Evolutionary conservation across 1,284 basidiomycete species (phyloP).

Genomic region (Apiotrichum laibachii): DNA sequence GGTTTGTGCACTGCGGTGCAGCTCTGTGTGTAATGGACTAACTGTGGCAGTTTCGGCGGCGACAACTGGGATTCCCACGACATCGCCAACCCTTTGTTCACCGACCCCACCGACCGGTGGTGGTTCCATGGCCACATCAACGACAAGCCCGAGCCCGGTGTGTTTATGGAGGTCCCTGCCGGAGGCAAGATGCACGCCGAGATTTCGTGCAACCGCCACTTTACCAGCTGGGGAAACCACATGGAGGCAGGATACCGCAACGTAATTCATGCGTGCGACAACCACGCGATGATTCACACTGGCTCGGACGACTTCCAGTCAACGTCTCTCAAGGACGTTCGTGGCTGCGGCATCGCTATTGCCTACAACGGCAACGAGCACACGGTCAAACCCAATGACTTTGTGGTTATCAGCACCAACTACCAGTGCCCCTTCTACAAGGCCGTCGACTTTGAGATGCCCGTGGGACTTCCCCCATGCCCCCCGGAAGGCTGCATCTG

Average conservation of each 20-base stretch:
- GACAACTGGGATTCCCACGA: too few species aligned
- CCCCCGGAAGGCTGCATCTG: constrained; percentile 65
- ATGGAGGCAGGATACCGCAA: not conserved
- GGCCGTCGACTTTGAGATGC: constrained; percentile 62
- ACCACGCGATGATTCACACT: not conserved
- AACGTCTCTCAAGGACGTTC: not conserved
- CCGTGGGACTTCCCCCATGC: constrained; percentile 64
- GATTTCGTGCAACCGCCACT: constrained; percentile 10
- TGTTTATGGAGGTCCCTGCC: constrained; percentile 42
- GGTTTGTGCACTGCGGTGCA: too few species aligned
- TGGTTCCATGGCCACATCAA: constrained; percentile 59
- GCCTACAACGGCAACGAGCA: constrained; percentile 62
- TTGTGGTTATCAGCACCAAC: constrained; percentile 67
- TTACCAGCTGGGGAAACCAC: not conserved
- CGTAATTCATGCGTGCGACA: not conserved
- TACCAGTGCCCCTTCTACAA: constrained; percentile 67
- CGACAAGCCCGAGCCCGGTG: constrained; percentile 35
- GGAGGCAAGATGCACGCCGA: constrained; percentile 28
- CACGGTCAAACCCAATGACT: constrained; percentile 62
- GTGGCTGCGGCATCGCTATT: constrained; percentile 56
- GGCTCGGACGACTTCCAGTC: not conserved
- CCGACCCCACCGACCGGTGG: constrained; percentile 64
- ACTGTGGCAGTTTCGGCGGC: too few species aligned
- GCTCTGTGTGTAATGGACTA: too few species aligned
- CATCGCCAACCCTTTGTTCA: too few species aligned